Percentiles rank a stretch among this genome's conserved stretches.
phyloP scores from a whole-genome alignment of 2,329 filamentous ascomycete genomes.

The Ophiocordyceps camponoti-floridani region DNA sequence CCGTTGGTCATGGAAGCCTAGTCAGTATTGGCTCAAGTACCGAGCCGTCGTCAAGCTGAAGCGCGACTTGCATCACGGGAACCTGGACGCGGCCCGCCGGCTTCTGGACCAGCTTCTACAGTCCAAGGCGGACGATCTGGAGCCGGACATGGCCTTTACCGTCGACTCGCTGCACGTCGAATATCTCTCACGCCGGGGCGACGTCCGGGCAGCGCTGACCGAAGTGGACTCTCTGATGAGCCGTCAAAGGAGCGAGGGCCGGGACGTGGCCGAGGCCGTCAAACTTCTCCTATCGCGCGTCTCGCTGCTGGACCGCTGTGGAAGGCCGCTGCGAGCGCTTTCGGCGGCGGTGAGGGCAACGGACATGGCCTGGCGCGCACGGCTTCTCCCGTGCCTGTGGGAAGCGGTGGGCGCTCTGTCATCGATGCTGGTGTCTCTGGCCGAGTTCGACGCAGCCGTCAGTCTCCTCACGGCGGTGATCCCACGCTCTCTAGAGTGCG shows the following conservation, averaged over 20 bases:
- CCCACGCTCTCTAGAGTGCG: conserved; percentile 59
- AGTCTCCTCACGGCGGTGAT: conserved; percentile 50
- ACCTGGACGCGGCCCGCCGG: conserved; percentile 30
- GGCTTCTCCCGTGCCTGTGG: conserved; percentile 54
- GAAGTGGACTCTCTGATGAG: conserved; percentile 27
- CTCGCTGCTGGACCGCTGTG: conserved; percentile 47
- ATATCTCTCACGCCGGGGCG: conserved; percentile 27
- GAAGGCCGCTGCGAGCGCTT: conserved; percentile 57
- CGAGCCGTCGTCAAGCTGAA: conserved; percentile 47
- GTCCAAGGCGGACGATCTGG: conserved; percentile 28
- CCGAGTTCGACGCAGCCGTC: conserved; percentile 50
- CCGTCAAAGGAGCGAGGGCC: conserved; percentile 24
- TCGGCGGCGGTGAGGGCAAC: conserved; percentile 61
- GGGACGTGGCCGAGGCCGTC: conserved; percentile 46
- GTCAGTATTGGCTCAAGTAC: conserved; percentile 55
- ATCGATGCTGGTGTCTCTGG: conserved; percentile 48
- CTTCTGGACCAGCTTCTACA: conserved; percentile 35
- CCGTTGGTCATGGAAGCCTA: conserved; percentile 52
- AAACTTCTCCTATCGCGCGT: conserved; percentile 58
- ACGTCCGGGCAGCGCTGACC: conserved; percentile 26
- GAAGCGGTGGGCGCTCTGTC: conserved; percentile 49
- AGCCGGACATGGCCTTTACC: conserved; percentile 31
- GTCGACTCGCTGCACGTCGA: conserved; percentile 35
- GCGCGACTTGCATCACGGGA: conserved; percentile 38
- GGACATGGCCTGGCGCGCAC: conserved; percentile 51